phyloP scores from a whole-genome alignment of 306 rosid genomes.

The Inga leiocalycina region DNA sequence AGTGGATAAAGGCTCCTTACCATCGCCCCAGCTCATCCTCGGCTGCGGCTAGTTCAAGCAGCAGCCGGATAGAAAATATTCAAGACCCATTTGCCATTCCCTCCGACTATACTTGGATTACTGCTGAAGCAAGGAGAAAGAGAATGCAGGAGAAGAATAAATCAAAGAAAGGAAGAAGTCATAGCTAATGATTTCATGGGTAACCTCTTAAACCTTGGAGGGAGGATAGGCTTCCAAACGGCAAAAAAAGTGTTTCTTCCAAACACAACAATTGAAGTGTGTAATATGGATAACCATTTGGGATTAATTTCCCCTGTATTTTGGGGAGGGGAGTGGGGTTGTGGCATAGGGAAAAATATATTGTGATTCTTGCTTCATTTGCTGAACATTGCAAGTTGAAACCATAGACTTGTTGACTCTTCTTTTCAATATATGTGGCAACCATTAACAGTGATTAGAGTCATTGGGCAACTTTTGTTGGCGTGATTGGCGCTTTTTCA shows the following conservation, averaged over 20 bases:
- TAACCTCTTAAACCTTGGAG: constrained; percentile 28
- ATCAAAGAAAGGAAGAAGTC: constrained; percentile 81
- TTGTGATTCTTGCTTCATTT: constrained; percentile 43
- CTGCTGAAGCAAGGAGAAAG: constrained; percentile 84
- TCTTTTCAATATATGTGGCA: constrained; percentile 33
- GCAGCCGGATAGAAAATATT: constrained; percentile 76
- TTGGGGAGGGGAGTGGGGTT: constrained; percentile 13
- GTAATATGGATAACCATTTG: constrained; percentile 16
- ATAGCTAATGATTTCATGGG: constrained; percentile 43
- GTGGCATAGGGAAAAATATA: constrained; percentile 34
- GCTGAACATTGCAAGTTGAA: constrained; percentile 24
- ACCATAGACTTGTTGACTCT: constrained; percentile 35
- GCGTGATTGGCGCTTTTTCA: constrained; percentile 26
- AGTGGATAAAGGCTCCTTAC: constrained; percentile 95
- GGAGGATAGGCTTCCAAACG: constrained; percentile 34
- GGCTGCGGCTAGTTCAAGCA: constrained; percentile 56
- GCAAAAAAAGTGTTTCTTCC: constrained; percentile 5
- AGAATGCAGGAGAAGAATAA: constrained; percentile 93
- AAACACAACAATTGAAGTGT: constrained; percentile 33
- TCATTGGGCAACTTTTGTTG: constrained; percentile 23
- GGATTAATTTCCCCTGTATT: constrained; percentile 12
- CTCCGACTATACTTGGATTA: constrained; percentile 79
- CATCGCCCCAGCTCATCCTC: constrained; percentile 59
- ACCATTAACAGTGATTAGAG: constrained; percentile 37
- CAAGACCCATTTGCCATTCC: constrained; percentile 93